phyloP scores from a whole-genome alignment of 2,329 filamentous ascomycete genomes.

The Alternaria sp. region DNA sequence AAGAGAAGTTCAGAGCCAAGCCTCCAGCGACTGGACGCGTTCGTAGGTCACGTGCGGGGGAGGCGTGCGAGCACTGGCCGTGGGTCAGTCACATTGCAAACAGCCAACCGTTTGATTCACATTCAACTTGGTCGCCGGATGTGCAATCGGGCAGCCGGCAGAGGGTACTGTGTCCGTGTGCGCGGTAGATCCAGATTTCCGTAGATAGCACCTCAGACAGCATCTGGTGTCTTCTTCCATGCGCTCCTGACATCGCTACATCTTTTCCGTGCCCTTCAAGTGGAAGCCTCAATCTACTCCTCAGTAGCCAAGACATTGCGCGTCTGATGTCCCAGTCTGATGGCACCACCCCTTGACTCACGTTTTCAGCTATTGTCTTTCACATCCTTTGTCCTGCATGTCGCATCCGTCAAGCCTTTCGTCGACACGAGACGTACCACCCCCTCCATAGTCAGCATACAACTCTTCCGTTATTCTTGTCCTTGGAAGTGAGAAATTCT shows the following conservation, averaged over 20 bases:
- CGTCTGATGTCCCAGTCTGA: neutral
- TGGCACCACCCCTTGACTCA: neutral
- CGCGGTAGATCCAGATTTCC: neutral
- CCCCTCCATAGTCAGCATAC: constrained; percentile 12
- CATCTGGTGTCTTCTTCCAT: neutral
- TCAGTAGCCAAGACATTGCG: neutral
- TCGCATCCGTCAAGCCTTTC: constrained; percentile 1
- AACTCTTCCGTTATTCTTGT: constrained; percentile 10
- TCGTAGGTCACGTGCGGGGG: constrained; percentile 14
- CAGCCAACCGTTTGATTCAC: neutral
- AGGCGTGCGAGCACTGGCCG: constrained; percentile 1
- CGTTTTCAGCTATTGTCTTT: constrained; percentile 4
- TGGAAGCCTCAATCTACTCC: neutral
- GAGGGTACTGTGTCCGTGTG: neutral
- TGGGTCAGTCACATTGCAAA: neutral
- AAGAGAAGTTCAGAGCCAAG: constrained; percentile 38
- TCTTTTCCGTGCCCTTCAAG: neutral
- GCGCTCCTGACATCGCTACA: neutral
- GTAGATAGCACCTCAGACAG: neutral
- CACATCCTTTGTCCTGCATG: neutral
- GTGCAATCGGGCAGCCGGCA: neutral
- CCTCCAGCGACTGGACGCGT: constrained; percentile 15
- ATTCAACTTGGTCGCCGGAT: neutral
- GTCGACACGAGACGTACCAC: neutral
- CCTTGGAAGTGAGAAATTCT: constrained; percentile 18